Conservation (phyloP, 495 filamentous ascomycete species). For the Neurospora sp. region DNA sequence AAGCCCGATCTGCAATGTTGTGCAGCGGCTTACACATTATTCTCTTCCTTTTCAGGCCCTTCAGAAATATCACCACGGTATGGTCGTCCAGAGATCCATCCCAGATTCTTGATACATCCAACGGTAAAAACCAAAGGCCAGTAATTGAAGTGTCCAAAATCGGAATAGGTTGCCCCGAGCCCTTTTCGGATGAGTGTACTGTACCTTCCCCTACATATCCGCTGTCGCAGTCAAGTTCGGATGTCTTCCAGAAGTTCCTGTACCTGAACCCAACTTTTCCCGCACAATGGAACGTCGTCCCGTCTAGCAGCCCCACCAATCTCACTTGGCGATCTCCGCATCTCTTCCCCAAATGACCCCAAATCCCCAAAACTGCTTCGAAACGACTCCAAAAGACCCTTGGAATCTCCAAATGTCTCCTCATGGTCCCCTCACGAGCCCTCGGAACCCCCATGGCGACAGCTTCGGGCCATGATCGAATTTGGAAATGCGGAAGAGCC, state of each 20-base stretch:
- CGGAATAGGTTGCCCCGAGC: neutral
- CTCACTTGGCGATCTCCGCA: neutral
- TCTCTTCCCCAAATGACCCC: neutral
- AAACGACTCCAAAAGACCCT: neutral
- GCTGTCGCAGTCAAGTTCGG: neutral
- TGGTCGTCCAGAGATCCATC: neutral
- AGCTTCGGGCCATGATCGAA: conserved; percentile 13
- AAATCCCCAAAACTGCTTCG: neutral
- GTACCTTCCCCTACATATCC: neutral
- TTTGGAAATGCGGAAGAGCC: conserved; percentile 23
- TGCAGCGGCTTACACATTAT: neutral
- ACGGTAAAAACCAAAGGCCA: neutral
- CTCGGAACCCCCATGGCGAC: neutral
- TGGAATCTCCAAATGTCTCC: neutral
- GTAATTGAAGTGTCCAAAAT: neutral
- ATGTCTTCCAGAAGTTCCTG: neutral
- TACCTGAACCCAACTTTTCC: neutral
- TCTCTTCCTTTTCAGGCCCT: neutral
- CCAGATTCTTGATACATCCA: neutral
- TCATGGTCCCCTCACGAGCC: neutral
- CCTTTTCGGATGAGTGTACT: neutral
- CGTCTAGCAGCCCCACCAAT: neutral
- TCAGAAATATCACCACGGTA: neutral
- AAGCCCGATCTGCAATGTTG: neutral
- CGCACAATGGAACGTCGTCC: neutral